Conservation (phyloP, 2,329 filamentous ascomycete species). For the Hortaea sp. region DNA sequence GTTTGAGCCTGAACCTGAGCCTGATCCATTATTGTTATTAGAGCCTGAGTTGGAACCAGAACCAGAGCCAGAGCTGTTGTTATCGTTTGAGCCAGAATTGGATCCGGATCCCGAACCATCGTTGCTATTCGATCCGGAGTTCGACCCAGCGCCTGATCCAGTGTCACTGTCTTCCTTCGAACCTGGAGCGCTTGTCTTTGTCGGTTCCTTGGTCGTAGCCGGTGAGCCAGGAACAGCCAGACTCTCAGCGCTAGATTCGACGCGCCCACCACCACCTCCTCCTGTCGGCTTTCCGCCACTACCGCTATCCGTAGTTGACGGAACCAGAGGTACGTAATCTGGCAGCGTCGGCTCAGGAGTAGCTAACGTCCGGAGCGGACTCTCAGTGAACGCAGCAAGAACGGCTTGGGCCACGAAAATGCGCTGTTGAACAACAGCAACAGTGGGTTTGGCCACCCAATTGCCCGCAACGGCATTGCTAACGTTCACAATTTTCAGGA, state of each 20-base stretch:
- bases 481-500: slow-evolving; percentile 22
- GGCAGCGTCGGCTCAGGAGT: slow-evolving; percentile 3
- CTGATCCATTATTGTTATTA: not conserved
- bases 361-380: not conserved
- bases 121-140: not conserved
- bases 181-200: not conserved
- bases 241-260: not conserved
- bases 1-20: not conserved
- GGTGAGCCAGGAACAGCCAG: not conserved
- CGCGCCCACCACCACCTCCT: not conserved
- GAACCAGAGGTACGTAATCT: not conserved
- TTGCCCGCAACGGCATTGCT: slow-evolving; percentile 21
- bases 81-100: not conserved
- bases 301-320: not conserved
- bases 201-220: not conserved
- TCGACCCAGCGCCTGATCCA: slow-evolving; percentile 1
- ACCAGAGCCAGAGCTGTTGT: not conserved
- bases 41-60: not conserved
- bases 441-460: slow-evolving; percentile 31
- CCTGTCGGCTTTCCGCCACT: not conserved
- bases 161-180: not conserved
- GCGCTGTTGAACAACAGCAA: slow-evolving; percentile 33
- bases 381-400: slow-evolving; percentile 6
- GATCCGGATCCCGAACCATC: not conserved
- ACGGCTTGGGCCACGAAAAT: slow-evolving; percentile 22